Conservation (phyloP, 2,329 filamentous ascomycete genomes). For the Macrophomina phaseolina region DNA sequence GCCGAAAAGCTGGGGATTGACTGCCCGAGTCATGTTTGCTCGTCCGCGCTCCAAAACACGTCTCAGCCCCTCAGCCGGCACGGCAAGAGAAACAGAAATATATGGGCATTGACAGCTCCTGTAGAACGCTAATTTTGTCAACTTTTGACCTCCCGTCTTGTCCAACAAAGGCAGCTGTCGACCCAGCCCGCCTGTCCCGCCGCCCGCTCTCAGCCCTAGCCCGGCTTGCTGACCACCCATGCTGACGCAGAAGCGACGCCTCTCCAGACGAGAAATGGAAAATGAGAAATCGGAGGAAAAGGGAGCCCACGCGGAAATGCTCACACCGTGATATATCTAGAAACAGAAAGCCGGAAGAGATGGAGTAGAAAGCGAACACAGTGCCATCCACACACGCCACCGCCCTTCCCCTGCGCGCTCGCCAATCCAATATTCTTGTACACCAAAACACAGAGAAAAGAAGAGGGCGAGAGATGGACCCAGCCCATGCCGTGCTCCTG, state of each 20-base stretch:
- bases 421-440: conserved; percentile 28
- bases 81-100: not conserved
- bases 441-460: conserved; percentile 25
- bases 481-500: conserved; percentile 25
- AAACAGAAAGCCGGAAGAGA: conserved; percentile 12
- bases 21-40: not conserved
- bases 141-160: conserved; percentile 18
- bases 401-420: conserved; percentile 7
- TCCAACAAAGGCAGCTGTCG: conserved; percentile 26
- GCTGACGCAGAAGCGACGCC: conserved; percentile 2
- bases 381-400: conserved; percentile 18
- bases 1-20: conserved; percentile 18
- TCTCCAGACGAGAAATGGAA: not conserved
- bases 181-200: conserved; percentile 8
- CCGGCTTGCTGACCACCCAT: conserved; percentile 24
- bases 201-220: not conserved
- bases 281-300: not conserved
- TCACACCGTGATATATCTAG: conserved; percentile 26
- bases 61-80: not conserved
- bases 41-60: not conserved
- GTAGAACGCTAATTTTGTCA: conserved; percentile 20
- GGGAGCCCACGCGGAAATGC: conserved; percentile 26
- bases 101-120: not conserved
- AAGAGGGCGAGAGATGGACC: not conserved
- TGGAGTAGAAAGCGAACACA: not conserved